These are phyloP conservation scores for Chlorociboria aeruginascens DNA, from an alignment of 495 filamentous ascomycete species.

Conservation along the genomic window DNA sequence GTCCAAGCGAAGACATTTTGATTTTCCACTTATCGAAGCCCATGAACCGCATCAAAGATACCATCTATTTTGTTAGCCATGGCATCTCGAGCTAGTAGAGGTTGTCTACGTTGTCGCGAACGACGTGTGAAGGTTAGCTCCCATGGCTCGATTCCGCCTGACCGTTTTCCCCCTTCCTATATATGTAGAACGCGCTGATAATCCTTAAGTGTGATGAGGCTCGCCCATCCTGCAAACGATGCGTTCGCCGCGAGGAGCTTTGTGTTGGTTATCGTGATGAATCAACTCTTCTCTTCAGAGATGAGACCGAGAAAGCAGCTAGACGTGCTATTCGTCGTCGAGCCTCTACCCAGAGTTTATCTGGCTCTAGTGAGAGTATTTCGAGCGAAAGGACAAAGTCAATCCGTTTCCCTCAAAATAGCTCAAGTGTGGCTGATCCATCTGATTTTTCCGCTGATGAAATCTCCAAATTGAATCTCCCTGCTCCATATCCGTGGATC, in stretches of 20 bases:
- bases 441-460: slow-evolving; percentile 12
- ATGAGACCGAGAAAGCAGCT: slow-evolving; percentile 19
- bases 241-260: slow-evolving; percentile 20
- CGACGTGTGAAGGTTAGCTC: slow-evolving; percentile 13
- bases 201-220: slow-evolving; percentile 18
- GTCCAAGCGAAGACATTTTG: too few species aligned
- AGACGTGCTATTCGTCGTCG: background rate
- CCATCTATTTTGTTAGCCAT: background rate
- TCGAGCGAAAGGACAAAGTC: slow-evolving; percentile 1
- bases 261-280: slow-evolving; percentile 25
- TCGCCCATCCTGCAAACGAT: slow-evolving; percentile 21
- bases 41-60: too few species aligned
- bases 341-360: background rate
- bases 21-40: too few species aligned
- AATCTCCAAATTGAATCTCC: slow-evolving; percentile 4
- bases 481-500: slow-evolving; percentile 3
- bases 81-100: background rate
- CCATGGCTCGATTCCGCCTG: background rate
- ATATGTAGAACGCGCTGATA: too few species aligned
- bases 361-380: background rate
- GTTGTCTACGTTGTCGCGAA: slow-evolving; percentile 20
- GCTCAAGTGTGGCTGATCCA: slow-evolving; percentile 1
- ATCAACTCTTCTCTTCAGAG: slow-evolving; percentile 19
- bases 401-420: background rate
- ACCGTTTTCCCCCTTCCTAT: too few species aligned